Evolutionary conservation across 805 yeast species (phyloP), one percentile per base, ranked within the genome.

Genomic region (Teunomyces funiuensis): DNA sequence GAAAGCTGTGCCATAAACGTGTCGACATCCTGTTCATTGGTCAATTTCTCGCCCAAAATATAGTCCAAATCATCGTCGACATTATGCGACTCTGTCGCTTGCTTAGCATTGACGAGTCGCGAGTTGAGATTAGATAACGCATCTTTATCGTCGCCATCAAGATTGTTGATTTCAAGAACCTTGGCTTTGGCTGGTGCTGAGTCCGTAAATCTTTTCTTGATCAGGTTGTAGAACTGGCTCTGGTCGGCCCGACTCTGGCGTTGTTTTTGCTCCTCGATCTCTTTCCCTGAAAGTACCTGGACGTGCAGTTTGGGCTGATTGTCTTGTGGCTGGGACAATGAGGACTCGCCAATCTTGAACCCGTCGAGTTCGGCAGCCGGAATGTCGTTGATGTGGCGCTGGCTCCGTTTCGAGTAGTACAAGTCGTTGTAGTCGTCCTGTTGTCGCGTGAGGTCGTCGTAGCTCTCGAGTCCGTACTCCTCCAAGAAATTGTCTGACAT

Each of bases 381-480:
- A 17, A 65, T 54, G 20, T 55, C 51, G 27, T 53, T 57, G 16
- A 65, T 22, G n/a, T 50, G 47, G 9, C 54, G 45, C 14, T 43
- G 47, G 9, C 45, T 34, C 34, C 49, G 45, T 33, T 52, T 60
- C 20, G 48, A 19, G 23, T 47, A 38, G 31, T 54, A 49, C 3
- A 57, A 8, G 27, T 43, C 58, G 43, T 61, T 57, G 46, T 62
- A 63, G 46, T 66, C 71, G 25, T 55, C 52, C 4, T 47, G 40
- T 5, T 14, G 13, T 25, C 54, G 57, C 2, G 59, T 55, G 1
- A 67, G 58, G 9, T 63, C 59, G 6, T 46, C 36, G 44, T 65
- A 66, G 43, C 58, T 54, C 3, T 49, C 58, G 11, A 70, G 41
- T 1, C 74, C 74, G 46, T 70, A 70, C 39, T 70, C 74, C 26